Evolutionary conservation across 306 rosid genomes (phyloP).

Genomic region (Cicer cuneatum): DNA sequence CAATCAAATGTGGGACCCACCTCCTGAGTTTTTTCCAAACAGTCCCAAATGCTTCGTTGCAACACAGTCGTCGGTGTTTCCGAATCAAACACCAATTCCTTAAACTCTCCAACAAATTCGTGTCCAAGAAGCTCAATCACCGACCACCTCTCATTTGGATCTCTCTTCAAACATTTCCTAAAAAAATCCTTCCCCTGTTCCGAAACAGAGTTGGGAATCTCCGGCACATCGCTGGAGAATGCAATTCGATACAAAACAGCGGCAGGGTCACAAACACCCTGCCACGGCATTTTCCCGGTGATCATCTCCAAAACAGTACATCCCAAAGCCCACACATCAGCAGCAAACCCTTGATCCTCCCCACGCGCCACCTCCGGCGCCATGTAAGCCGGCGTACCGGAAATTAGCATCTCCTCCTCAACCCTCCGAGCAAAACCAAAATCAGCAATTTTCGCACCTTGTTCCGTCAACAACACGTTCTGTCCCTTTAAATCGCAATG

Average conservation of each 20-base stretch:
- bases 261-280: conserved; percentile 57
- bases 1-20: conserved; percentile 35
- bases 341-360: conserved; percentile 73
- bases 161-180: conserved; percentile 65
- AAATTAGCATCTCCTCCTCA: conserved; percentile 32
- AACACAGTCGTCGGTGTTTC: conserved; percentile 72
- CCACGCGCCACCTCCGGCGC: conserved; percentile 98
- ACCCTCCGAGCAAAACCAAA: conserved; percentile 75
- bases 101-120: conserved; percentile 54
- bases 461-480: conserved; percentile 65
- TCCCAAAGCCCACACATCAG: conserved; percentile 94
- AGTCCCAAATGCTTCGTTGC: conserved; percentile 62
- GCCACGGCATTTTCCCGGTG: conserved; percentile 75
- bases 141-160: conserved; percentile 73
- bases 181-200: conserved; percentile 76
- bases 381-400: conserved; percentile 87
- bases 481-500: conserved; percentile 87
- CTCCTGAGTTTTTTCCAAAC: conserved; percentile 39
- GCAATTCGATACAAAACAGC: conserved; percentile 67
- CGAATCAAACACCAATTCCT: conserved; percentile 39
- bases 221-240: conserved; percentile 64
- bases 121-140: conserved; percentile 70
- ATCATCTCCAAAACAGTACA: conserved; percentile 84
- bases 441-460: conserved; percentile 76
- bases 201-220: conserved; percentile 63